Evolutionary conservation across 2,329 filamentous ascomycete genomes (phyloP).

Genomic region (Zelopaecilomyces penicillatus): DNA sequence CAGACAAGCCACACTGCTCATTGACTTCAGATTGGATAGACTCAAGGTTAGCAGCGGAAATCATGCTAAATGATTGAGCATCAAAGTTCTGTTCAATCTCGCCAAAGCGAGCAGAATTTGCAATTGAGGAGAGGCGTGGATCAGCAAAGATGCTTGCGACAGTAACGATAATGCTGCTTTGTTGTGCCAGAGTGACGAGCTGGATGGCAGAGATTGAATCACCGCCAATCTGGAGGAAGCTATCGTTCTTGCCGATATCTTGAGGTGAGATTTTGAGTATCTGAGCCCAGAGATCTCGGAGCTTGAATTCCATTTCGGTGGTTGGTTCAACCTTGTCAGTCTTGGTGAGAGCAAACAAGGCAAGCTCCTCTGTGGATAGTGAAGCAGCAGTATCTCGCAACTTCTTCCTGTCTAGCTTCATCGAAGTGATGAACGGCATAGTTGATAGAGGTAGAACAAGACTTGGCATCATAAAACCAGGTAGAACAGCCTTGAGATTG

Average conservation of each 20-base stretch:
- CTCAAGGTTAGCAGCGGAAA: background rate
- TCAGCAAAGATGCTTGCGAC: constrained; percentile 3
- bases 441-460: constrained; percentile 10
- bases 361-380: constrained; percentile 7
- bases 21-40: background rate
- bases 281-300: constrained; percentile 20
- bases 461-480: constrained; percentile 14
- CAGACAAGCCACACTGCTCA: constrained; percentile 5
- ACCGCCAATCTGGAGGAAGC: constrained; percentile 21
- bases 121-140: constrained; percentile 1
- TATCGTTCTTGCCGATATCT: constrained; percentile 17
- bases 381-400: background rate
- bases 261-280: constrained; percentile 19
- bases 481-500: constrained; percentile 2
- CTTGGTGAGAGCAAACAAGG: constrained; percentile 1
- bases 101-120: background rate
- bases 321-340: constrained; percentile 10
- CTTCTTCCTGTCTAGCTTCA: constrained; percentile 10
- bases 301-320: constrained; percentile 9
- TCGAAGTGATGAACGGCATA: constrained; percentile 11
- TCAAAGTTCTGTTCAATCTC: background rate
- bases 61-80: constrained; percentile 3
- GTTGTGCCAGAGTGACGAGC: constrained; percentile 29
- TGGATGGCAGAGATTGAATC: constrained; percentile 38
- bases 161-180: constrained; percentile 4